phyloP scores from a whole-genome alignment of 164 flowering plant species.

The Aristolochia contorta region DNA sequence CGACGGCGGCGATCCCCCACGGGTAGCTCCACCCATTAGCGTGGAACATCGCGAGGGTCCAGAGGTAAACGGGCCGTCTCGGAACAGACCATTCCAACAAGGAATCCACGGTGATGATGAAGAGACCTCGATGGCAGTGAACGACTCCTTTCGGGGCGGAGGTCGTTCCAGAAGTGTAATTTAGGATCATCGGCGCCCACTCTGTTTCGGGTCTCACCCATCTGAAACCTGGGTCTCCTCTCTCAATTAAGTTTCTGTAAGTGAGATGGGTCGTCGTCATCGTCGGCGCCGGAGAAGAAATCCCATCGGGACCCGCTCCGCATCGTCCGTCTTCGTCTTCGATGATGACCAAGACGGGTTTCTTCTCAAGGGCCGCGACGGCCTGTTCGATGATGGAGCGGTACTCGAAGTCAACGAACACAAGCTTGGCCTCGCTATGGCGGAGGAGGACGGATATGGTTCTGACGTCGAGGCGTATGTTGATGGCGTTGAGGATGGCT shows the following conservation, averaged over 20 bases:
- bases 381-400: neutral
- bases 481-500: slow-evolving; percentile 74
- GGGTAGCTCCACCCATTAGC: slow-evolving; percentile 49
- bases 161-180: slow-evolving; percentile 56
- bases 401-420: slow-evolving; percentile 45
- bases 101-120: slow-evolving; percentile 19
- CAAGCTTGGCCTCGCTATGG: slow-evolving; percentile 71
- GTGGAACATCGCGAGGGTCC: slow-evolving; percentile 60
- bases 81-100: slow-evolving; percentile 29
- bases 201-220: slow-evolving; percentile 35
- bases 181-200: slow-evolving; percentile 37
- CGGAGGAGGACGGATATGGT: slow-evolving; percentile 54
- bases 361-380: neutral
- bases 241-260: neutral
- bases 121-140: slow-evolving; percentile 40
- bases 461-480: slow-evolving; percentile 62
- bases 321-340: slow-evolving; percentile 30
- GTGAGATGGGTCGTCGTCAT: no score
- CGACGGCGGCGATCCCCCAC: slow-evolving; percentile 48
- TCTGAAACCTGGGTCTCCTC: slow-evolving; percentile 28
- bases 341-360: neutral
- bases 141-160: slow-evolving; percentile 50
- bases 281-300: neutral
- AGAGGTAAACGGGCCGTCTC: slow-evolving; percentile 31
- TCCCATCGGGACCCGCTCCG: slow-evolving; percentile 38